Conservation (phyloP, 208 protist genomes). For the Acanthamoeba castellanii region DNA sequence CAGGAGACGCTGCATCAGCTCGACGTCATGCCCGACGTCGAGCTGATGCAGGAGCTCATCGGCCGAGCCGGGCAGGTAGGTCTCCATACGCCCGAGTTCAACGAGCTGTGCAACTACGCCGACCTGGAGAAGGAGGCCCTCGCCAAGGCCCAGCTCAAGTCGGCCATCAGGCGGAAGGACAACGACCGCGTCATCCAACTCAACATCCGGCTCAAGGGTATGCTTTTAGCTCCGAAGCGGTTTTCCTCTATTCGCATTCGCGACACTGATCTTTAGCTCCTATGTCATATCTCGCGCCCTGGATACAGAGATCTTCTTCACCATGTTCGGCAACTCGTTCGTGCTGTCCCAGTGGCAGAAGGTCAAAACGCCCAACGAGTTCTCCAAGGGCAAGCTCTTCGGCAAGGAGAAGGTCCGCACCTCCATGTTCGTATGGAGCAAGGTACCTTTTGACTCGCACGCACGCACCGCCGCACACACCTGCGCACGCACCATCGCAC, state of each 20-base stretch:
- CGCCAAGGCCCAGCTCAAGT: slow-evolving; percentile 55
- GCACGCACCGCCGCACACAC: too few relatives aligned
- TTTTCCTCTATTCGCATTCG: background rate
- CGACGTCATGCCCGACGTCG: slow-evolving; percentile 25
- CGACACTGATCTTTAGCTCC: too few relatives aligned
- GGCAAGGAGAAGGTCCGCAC: slow-evolving; percentile 52
- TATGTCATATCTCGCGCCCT: too few relatives aligned
- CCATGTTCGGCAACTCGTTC: slow-evolving; percentile 42
- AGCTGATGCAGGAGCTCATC: slow-evolving; percentile 33
- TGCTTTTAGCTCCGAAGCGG: background rate
- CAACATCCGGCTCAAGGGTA: slow-evolving; percentile 45
- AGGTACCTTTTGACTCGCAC: background rate
- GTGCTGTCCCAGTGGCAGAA: slow-evolving; percentile 23
- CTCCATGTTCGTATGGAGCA: slow-evolving; percentile 52
- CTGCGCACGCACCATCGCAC: background rate
- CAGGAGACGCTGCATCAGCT: background rate
- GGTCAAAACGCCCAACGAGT: slow-evolving; percentile 39
- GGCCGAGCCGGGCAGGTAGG: background rate
- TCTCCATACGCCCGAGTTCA: slow-evolving; percentile 27
- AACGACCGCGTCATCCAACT: slow-evolving; percentile 62
- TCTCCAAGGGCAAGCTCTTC: slow-evolving; percentile 72
- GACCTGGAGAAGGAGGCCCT: slow-evolving; percentile 41
- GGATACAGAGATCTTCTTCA: slow-evolving; percentile 67
- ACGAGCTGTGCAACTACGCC: slow-evolving; percentile 40
- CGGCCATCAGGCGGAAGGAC: slow-evolving; percentile 1